Evolutionary conservation across 305 asterid species (phyloP).

Genomic region (Fraxinus nigra): DNA sequence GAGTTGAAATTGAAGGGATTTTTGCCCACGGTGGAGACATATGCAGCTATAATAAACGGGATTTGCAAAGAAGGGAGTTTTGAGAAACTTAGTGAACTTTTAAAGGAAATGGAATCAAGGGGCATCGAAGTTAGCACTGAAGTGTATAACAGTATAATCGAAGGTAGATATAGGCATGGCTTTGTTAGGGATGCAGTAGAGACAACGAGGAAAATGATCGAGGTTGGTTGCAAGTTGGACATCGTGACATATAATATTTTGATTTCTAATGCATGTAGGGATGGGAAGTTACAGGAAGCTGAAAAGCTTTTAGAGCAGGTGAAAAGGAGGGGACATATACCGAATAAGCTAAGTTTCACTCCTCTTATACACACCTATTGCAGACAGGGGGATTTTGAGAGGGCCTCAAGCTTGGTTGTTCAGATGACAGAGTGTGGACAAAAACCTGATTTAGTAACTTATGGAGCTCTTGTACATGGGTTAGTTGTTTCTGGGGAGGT

Average conservation of each 20-base stretch:
- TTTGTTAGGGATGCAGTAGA: conserved; percentile 48
- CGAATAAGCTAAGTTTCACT: conserved; percentile 65
- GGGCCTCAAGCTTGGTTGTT: conserved; percentile 61
- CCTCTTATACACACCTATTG: conserved; percentile 66
- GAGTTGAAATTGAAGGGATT: conserved; percentile 71
- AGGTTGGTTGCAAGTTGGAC: conserved; percentile 53
- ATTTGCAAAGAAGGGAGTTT: conserved; percentile 66
- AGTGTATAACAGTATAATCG: conserved; percentile 60
- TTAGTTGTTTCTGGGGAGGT: conserved; percentile 69
- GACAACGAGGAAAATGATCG: conserved; percentile 47
- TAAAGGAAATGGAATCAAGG: conserved; percentile 63
- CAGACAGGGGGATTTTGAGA: conserved; percentile 60
- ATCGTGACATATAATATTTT: conserved; percentile 71
- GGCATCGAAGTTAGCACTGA: conserved; percentile 47
- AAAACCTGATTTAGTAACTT: conserved; percentile 70
- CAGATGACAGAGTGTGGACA: conserved; percentile 68
- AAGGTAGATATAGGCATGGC: conserved; percentile 60
- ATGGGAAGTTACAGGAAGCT: conserved; percentile 67
- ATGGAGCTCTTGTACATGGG: conserved; percentile 75
- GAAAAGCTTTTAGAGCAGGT: conserved; percentile 58
- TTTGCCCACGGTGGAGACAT: conserved; percentile 71
- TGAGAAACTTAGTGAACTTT: conserved; percentile 48
- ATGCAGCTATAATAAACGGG: conserved; percentile 72
- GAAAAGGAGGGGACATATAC: conserved; percentile 40
- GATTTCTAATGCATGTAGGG: conserved; percentile 61